phyloP scores from a whole-genome alignment of 805 yeast genomes.

The Wickerhamiella australiensis region DNA sequence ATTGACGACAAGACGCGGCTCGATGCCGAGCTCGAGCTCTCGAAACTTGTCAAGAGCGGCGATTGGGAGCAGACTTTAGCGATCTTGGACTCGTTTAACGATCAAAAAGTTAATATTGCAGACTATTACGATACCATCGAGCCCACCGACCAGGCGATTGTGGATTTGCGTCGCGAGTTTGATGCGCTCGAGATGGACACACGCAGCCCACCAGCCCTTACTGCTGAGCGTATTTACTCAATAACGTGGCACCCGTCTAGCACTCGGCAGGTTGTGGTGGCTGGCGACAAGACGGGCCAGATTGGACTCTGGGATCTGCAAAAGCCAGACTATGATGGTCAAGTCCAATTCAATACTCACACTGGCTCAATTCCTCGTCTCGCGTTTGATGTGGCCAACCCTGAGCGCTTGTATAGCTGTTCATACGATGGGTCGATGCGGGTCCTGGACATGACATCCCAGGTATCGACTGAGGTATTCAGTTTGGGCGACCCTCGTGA shows the following conservation, averaged over 20 bases:
- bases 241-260: slow-evolving; percentile 65
- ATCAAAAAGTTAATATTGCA: slow-evolving; percentile 26
- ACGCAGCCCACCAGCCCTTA: slow-evolving; percentile 48
- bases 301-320: slow-evolving; percentile 80
- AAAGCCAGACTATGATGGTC: slow-evolving; percentile 30
- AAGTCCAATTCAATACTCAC: slow-evolving; percentile 60
- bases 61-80: slow-evolving; percentile 30
- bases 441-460: slow-evolving; percentile 49
- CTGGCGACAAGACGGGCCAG: slow-evolving; percentile 83
- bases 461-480: slow-evolving; percentile 49
- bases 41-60: slow-evolving; percentile 27
- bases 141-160: slow-evolving; percentile 40
- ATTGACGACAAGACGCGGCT: slow-evolving; percentile 41
- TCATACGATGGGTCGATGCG: slow-evolving; percentile 87
- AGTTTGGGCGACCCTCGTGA: slow-evolving; percentile 32
- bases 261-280: slow-evolving; percentile 52
- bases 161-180: slow-evolving; percentile 42
- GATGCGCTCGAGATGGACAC: slow-evolving; percentile 45
- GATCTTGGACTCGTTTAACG: slow-evolving; percentile 23
- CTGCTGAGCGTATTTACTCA: slow-evolving; percentile 57
- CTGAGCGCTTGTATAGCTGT: slow-evolving; percentile 49
- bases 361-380: slow-evolving; percentile 60
- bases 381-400: slow-evolving; percentile 38
- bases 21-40: slow-evolving; percentile 28
- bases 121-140: slow-evolving; percentile 38